A percentile compares a stretch with the other conserved stretches of the same genome.
These are phyloP conservation scores for Rhodotorula diobovata DNA, from an alignment of 768 basidiomycete genomes.

Conservation along the genomic window DNA sequence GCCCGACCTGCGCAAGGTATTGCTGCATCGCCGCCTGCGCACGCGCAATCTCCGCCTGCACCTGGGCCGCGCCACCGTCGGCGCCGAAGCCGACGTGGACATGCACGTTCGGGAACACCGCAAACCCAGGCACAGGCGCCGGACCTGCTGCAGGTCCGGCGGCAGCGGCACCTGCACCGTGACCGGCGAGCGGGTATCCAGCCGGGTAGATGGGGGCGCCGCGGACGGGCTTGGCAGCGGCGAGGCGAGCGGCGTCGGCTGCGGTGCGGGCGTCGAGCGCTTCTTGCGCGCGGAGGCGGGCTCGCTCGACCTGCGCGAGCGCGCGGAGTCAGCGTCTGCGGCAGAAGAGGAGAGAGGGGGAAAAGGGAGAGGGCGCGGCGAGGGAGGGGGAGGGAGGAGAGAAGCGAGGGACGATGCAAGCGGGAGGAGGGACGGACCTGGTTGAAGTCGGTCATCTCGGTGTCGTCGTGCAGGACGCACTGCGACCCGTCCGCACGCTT, in stretches of 20 bases:
- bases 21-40: too few relatives aligned
- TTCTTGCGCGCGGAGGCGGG: slow-evolving; percentile 24
- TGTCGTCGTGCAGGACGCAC: slow-evolving; percentile 34
- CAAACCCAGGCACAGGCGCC: too few relatives aligned
- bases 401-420: too few relatives aligned
- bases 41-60: too few relatives aligned
- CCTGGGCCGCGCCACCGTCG: too few relatives aligned
- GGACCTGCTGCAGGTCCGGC: too few relatives aligned
- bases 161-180: not conserved
- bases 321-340: not conserved
- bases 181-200: not conserved
- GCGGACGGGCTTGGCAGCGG: slow-evolving; percentile 6
- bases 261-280: slow-evolving; percentile 1
- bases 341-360: not conserved
- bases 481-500: not conserved
- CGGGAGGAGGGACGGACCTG: slow-evolving; percentile 7
- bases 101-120: too few relatives aligned
- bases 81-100: too few relatives aligned
- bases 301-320: slow-evolving; percentile 32
- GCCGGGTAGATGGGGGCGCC: not conserved
- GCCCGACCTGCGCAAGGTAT: too few relatives aligned
- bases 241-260: slow-evolving; percentile 18
- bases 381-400: too few relatives aligned
- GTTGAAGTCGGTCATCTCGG: slow-evolving; percentile 6
- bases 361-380: too few relatives aligned